Conservation (phyloP, 352 stramenopile species). For the Phytophthora pseudosyringae region DNA sequence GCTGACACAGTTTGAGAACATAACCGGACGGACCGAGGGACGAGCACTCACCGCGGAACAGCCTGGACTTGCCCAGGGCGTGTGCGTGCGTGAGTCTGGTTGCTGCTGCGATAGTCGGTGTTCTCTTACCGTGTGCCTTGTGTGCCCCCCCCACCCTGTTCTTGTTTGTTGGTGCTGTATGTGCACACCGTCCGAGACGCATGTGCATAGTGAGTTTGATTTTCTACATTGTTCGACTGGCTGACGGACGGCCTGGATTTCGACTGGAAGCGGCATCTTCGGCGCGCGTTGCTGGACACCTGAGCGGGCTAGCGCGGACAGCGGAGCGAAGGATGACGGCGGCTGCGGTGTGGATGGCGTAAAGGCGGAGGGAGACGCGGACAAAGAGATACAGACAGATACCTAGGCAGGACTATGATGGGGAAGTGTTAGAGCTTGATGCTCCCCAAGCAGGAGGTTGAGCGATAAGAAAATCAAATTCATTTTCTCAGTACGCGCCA, state of each 20-base stretch:
- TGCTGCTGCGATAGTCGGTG: slow-evolving; percentile 43
- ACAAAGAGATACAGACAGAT: slow-evolving; percentile 5
- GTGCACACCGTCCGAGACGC: slow-evolving; percentile 32
- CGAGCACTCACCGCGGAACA: slow-evolving; percentile 29
- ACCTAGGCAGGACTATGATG: slow-evolving; percentile 9
- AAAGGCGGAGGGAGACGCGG: slow-evolving; percentile 5
- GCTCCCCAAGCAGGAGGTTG: slow-evolving; percentile 32
- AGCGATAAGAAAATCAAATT: slow-evolving; percentile 39
- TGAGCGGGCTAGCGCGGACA: slow-evolving; percentile 21
- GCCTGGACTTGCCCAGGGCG: slow-evolving; percentile 27
- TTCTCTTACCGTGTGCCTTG: slow-evolving; percentile 50
- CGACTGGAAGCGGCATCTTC: slow-evolving; percentile 19
- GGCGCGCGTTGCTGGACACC: neutral
- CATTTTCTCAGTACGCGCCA: slow-evolving; percentile 14
- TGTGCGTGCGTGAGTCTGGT: slow-evolving; percentile 49
- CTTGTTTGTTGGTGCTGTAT: slow-evolving; percentile 49
- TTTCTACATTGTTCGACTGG: slow-evolving; percentile 44
- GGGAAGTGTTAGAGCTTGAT: slow-evolving; percentile 30
- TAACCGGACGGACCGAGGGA: slow-evolving; percentile 21
- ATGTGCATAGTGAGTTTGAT: slow-evolving; percentile 46
- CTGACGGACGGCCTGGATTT: slow-evolving; percentile 27
- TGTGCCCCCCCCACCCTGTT: slow-evolving; percentile 33
- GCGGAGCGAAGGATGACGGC: slow-evolving; percentile 28
- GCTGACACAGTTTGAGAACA: slow-evolving; percentile 33
- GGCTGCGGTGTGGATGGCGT: slow-evolving; percentile 19